Percentiles rank a stretch among this genome's conserved stretches.
Conservation (phyloP, 2,329 filamentous ascomycete species). For the Alternaria sp. region DNA sequence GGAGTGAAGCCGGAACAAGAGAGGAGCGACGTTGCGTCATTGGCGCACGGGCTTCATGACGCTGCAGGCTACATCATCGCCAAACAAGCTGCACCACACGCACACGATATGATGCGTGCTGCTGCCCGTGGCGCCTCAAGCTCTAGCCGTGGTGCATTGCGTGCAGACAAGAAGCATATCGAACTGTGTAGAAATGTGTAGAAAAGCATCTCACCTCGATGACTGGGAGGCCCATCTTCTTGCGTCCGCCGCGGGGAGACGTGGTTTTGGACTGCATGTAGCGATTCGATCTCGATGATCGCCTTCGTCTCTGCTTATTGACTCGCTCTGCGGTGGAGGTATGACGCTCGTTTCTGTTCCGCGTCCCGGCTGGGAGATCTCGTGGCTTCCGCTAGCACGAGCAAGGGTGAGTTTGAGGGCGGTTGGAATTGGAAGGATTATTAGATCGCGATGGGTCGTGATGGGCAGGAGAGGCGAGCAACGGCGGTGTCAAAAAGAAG, state of each 20-base stretch:
- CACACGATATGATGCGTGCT: conserved; percentile 15
- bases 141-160: background rate
- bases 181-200: background rate
- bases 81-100: conserved; percentile 22
- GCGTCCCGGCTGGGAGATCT: conserved; percentile 30
- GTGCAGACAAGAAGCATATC: background rate
- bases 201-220: conserved; percentile 40
- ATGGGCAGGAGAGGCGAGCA: conserved; percentile 1
- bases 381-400: conserved; percentile 19
- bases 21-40: conserved; percentile 22
- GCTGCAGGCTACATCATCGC: conserved; percentile 33
- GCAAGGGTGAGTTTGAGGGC: conserved; percentile 6
- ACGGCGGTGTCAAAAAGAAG: background rate
- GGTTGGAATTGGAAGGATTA: background rate
- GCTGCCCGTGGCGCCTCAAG: background rate
- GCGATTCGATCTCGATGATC: conserved; percentile 1
- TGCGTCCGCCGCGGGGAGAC: conserved; percentile 20
- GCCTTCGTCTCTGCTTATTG: conserved; percentile 6
- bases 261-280: conserved; percentile 28
- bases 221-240: conserved; percentile 36
- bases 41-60: conserved; percentile 25
- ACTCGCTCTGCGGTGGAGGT: conserved; percentile 20
- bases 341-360: conserved; percentile 35
- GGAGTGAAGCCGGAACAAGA: conserved; percentile 30
- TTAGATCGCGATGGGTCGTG: background rate